Conservation (phyloP, 169 alveolate genomes). For the Eimeria acervulina region DNA sequence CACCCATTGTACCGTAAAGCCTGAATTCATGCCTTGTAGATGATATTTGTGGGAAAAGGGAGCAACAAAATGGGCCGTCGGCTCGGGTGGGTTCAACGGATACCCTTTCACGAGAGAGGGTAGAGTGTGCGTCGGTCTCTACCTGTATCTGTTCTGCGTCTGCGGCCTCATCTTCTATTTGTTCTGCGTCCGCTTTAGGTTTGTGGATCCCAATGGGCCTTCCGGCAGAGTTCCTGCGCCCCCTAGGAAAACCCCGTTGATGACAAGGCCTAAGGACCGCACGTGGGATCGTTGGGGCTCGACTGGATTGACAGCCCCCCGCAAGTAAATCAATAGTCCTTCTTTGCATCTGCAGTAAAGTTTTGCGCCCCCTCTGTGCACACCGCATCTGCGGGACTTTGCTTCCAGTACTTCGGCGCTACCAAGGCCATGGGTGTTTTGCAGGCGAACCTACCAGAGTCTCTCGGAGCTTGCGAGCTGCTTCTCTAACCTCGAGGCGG, state of each 20-base stretch:
- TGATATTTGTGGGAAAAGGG: not conserved
- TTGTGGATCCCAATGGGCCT: slow-evolving; percentile 37
- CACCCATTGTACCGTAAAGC: not conserved
- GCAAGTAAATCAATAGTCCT: not conserved
- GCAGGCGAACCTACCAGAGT: slow-evolving; percentile 87
- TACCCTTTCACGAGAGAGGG: not conserved
- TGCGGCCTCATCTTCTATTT: not conserved
- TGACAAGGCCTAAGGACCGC: slow-evolving; percentile 69
- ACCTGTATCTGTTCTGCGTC: too few species aligned
- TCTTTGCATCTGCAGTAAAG: not conserved
- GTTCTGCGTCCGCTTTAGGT: not conserved
- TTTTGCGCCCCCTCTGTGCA: not conserved
- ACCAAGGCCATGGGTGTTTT: not conserved
- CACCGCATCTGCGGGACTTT: not conserved
- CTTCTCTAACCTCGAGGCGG: slow-evolving; percentile 86
- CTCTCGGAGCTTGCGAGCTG: slow-evolving; percentile 87
- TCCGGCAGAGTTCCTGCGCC: slow-evolving; percentile 11
- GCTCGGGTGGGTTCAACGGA: not conserved
- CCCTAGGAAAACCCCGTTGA: slow-evolving; percentile 22
- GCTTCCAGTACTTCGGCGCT: not conserved
- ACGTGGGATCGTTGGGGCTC: slow-evolving; percentile 80
- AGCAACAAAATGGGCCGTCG: not conserved
- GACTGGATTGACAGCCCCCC: slow-evolving; percentile 79
- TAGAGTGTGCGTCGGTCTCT: too few species aligned
- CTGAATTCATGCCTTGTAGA: not conserved